Percentiles rank a stretch among this genome's conserved stretches.
Evolutionary conservation across 495 filamentous ascomycete genomes (phyloP).

Genomic region (Cryomyces minteri): DNA sequence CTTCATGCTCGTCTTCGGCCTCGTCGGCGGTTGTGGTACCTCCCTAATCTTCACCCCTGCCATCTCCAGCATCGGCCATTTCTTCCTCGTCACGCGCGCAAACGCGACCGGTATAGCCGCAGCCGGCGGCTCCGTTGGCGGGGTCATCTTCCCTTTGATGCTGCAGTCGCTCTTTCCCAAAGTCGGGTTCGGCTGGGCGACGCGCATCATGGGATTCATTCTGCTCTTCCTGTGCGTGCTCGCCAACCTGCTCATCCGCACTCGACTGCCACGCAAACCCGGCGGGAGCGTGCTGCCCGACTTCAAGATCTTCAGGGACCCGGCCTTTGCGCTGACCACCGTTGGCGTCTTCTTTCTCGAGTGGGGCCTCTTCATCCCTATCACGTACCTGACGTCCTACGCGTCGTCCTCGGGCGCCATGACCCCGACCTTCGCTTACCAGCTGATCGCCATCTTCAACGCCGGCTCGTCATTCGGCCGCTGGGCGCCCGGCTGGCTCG

Average conservation of each 20-base stretch:
- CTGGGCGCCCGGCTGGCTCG: conserved; percentile 35
- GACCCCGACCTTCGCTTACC: conserved; percentile 35
- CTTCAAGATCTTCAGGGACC: conserved; percentile 30
- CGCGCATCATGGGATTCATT: conserved; percentile 49
- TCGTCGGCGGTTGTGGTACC: conserved; percentile 59
- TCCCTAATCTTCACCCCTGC: conserved; percentile 78
- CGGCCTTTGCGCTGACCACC: conserved; percentile 28
- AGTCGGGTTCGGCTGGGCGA: conserved; percentile 59
- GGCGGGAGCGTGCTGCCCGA: conserved; percentile 24
- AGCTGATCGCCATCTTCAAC: conserved; percentile 24
- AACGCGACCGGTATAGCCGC: conserved; percentile 74
- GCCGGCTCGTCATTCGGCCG: conserved; percentile 25
- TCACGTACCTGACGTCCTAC: conserved; percentile 54
- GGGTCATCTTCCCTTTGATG: conserved; percentile 54
- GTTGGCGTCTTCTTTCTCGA: conserved; percentile 45
- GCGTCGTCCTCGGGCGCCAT: conserved; percentile 17
- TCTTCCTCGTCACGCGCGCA: conserved; percentile 55
- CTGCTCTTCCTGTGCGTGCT: conserved; percentile 33
- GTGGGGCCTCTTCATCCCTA: conserved; percentile 54
- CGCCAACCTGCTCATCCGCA: conserved; percentile 36
- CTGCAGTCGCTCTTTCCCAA: conserved; percentile 38
- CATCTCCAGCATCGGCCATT: conserved; percentile 63
- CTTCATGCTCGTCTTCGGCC: conserved; percentile 67
- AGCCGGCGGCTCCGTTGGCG: conserved; percentile 61
- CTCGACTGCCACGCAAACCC: conserved; percentile 27